Evolutionary conservation across 2,329 filamentous ascomycete genomes (phyloP).

Genomic region (Hypoxylon sp.): DNA sequence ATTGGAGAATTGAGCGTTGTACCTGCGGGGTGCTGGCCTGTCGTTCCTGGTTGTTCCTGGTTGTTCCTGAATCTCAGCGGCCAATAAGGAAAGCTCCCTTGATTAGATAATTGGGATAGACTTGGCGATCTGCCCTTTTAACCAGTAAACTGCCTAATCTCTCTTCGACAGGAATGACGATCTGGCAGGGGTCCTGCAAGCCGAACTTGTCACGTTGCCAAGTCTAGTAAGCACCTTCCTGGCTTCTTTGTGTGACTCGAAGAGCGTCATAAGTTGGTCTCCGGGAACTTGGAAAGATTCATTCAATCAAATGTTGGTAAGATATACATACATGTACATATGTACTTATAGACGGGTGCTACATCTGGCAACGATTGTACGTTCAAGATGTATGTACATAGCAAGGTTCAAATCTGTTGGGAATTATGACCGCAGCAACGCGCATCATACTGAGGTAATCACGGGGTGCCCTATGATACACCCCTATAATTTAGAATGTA

Average conservation of each 20-base stretch:
- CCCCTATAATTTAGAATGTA: slow-evolving; percentile 15
- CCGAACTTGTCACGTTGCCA: slow-evolving; percentile 25
- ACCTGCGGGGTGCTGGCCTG: slow-evolving; percentile 27
- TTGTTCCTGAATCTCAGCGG: slow-evolving; percentile 30
- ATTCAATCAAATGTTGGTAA: neutral
- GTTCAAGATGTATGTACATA: too few species aligned
- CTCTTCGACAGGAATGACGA: slow-evolving; percentile 37
- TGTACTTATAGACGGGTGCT: neutral
- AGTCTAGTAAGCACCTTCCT: slow-evolving; percentile 25
- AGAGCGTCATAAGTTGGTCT: slow-evolving; percentile 4
- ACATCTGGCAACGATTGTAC: too few species aligned
- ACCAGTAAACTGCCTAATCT: slow-evolving; percentile 27
- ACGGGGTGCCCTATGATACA: slow-evolving; percentile 6
- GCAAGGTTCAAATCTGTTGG: too few species aligned
- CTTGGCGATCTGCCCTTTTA: slow-evolving; percentile 25
- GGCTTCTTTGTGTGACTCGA: slow-evolving; percentile 15
- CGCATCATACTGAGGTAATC: neutral
- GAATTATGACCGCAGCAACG: neutral
- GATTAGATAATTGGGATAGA: slow-evolving; percentile 23
- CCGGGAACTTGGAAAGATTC: neutral
- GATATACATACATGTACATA: slow-evolving; percentile 7
- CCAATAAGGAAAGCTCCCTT: slow-evolving; percentile 37
- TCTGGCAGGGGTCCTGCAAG: slow-evolving; percentile 27
- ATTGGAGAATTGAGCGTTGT: slow-evolving; percentile 29
- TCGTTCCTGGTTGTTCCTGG: slow-evolving; percentile 31